A percentile compares a stretch with the other conserved stretches of the same genome.
phyloP scores from a whole-genome alignment of 1,284 basidiomycete genomes.

The Cutaneotrichosporon sp. region DNA sequence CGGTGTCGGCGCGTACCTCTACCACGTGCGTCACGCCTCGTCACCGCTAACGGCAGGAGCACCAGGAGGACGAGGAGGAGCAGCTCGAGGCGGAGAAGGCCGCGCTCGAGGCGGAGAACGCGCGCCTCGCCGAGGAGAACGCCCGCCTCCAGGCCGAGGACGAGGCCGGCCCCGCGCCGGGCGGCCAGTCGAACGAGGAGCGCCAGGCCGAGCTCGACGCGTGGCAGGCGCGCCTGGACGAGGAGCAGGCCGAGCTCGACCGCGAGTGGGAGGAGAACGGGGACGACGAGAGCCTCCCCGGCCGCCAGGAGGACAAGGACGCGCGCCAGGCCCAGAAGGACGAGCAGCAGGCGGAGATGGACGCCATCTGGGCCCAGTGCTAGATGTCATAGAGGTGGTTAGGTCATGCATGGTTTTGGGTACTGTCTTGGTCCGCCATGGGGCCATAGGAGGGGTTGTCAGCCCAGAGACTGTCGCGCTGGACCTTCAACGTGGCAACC shows the following conservation, averaged over 20 bases:
- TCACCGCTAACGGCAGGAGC: background rate
- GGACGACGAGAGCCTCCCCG: background rate
- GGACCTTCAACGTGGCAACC: too few species aligned
- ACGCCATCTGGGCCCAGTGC: background rate
- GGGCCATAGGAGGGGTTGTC: too few species aligned
- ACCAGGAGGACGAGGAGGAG: constrained; percentile 8
- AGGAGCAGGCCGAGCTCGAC: constrained; percentile 3
- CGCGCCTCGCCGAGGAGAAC: background rate
- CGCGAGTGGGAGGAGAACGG: constrained; percentile 1
- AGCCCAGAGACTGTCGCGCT: too few species aligned
- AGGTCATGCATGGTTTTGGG: background rate
- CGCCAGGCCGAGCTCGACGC: background rate
- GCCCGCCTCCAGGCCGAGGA: background rate
- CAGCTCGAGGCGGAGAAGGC: constrained; percentile 7
- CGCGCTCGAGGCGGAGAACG: background rate
- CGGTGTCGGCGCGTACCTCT: constrained; percentile 12
- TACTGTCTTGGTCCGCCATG: too few species aligned
- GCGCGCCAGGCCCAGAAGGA: background rate
- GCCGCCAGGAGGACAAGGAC: constrained; percentile 1
- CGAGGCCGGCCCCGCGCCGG: background rate
- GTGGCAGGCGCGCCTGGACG: constrained; percentile 1
- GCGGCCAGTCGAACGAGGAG: constrained; percentile 8
- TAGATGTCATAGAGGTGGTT: background rate
- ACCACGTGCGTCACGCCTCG: constrained; percentile 14
- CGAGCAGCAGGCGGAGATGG: constrained; percentile 1